phyloP scores from a whole-genome alignment of 2,329 filamentous ascomycete genomes.

The Scopulariopsis brevicaulis region DNA sequence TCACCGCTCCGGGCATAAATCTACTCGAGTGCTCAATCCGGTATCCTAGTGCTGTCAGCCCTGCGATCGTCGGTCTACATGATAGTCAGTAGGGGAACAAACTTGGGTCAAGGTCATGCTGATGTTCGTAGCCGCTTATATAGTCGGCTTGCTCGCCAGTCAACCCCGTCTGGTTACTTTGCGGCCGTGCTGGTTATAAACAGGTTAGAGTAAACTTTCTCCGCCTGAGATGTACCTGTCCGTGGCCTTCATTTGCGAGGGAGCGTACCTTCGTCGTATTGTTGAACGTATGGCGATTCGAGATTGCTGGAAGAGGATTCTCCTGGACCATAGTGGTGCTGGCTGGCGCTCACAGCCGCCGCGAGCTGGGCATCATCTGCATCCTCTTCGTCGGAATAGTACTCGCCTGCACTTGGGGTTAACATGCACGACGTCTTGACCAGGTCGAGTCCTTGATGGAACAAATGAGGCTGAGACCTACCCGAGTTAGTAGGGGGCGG shows the following conservation, averaged over 20 bases:
- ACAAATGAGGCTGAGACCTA: background rate
- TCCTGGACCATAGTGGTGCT: background rate
- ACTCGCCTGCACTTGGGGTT: background rate
- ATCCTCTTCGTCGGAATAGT: background rate
- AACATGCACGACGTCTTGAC: background rate
- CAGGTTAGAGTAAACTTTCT: background rate
- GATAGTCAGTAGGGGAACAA: constrained; percentile 7
- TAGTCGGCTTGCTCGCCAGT: background rate
- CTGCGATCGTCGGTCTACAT: background rate
- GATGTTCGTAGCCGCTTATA: background rate
- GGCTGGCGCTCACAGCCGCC: background rate
- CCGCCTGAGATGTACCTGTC: background rate
- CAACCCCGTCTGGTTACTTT: background rate
- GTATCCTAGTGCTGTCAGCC: constrained; percentile 20
- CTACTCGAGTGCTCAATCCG: constrained; percentile 22
- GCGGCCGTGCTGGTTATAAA: background rate
- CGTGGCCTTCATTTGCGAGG: background rate
- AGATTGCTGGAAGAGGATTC: background rate
- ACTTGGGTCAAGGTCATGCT: constrained; percentile 23
- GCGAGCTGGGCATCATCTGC: background rate
- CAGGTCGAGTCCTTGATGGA: background rate
- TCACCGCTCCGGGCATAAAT: constrained; percentile 29
- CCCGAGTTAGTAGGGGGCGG: background rate
- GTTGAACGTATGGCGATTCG: background rate
- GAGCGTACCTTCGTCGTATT: background rate